A percentile compares a stretch with the other conserved stretches of the same genome.
phyloP scores from a whole-genome alignment of 345 rosid species.

The Sonneratia alba region DNA sequence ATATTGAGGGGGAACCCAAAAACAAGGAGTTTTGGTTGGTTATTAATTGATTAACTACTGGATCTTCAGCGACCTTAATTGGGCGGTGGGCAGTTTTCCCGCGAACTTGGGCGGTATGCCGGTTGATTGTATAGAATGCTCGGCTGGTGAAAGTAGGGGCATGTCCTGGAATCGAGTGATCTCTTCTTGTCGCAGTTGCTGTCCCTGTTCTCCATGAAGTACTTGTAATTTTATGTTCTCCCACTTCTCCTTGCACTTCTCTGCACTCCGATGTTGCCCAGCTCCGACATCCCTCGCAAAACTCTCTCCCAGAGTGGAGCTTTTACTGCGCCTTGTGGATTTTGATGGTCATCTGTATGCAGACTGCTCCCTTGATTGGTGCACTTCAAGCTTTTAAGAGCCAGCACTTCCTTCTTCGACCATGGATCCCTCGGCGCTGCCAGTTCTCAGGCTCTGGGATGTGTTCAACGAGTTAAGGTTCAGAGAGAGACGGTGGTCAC shows the following conservation, averaged over 20 bases:
- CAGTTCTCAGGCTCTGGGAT: constrained; percentile 5
- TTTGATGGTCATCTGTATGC: constrained; percentile 14
- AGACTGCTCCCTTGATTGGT: constrained; percentile 28
- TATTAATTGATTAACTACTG: not conserved
- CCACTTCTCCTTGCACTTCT: constrained; percentile 99
- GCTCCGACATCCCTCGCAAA: constrained; percentile 66
- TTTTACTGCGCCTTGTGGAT: constrained; percentile 8
- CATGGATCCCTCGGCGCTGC: constrained; percentile 35
- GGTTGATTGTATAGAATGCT: constrained; percentile 55
- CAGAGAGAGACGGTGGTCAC: not conserved
- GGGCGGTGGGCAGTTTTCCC: no score
- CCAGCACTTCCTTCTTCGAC: constrained; percentile 85
- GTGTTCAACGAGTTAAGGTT: constrained; percentile 1
- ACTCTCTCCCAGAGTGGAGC: constrained; percentile 85
- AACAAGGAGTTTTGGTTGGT: not conserved
- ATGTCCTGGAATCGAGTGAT: constrained; percentile 71
- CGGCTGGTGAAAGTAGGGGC: constrained; percentile 85
- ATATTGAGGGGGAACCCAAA: no score
- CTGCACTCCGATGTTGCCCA: constrained; percentile 81
- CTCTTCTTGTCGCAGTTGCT: constrained; percentile 47
- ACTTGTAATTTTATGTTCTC: constrained; percentile 98
- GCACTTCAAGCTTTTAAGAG: constrained; percentile 60
- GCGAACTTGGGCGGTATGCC: constrained; percentile 10
- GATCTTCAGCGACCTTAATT: not conserved
- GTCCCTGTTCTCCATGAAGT: constrained; percentile 83